phyloP scores from a whole-genome alignment of 202 grass and related monocot species.

The Eragrostis tef region DNA sequence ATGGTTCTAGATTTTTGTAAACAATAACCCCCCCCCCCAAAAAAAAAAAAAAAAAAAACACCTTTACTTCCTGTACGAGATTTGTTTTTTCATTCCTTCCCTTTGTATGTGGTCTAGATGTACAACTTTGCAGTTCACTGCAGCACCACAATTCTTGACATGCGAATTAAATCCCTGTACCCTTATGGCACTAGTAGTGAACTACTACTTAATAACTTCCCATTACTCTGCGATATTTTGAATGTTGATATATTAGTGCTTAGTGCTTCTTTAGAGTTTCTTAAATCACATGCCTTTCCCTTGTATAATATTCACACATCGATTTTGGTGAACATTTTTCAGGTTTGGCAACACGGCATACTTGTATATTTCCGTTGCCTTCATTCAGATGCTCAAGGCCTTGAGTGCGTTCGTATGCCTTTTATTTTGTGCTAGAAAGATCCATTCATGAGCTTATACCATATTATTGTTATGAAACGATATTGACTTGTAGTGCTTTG shows the following conservation, averaged over 20 bases:
- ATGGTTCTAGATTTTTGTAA: constrained; percentile 1
- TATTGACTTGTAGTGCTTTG: constrained; percentile 43
- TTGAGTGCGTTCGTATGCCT: constrained; percentile 76
- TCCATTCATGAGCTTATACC: constrained; percentile 25
- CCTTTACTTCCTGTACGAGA: no score
- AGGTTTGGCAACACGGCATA: constrained; percentile 99
- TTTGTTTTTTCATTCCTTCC: not conserved
- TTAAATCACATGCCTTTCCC: constrained; percentile 29
- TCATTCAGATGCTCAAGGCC: constrained; percentile 99
- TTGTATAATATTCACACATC: constrained; percentile 19
- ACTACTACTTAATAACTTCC: constrained; percentile 5
- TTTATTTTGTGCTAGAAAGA: constrained; percentile 14
- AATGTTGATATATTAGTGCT: constrained; percentile 18
- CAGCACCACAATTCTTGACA: not conserved
- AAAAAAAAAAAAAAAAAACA: not conserved
- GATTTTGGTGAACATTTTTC: constrained; percentile 44
- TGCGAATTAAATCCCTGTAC: not conserved
- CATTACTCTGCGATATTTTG: constrained; percentile 21
- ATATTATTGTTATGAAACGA: constrained; percentile 16
- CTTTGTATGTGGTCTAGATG: constrained; percentile 16
- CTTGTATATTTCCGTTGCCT: constrained; percentile 96
- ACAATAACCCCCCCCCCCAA: no score
- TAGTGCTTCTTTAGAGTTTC: constrained; percentile 17
- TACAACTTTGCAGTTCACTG: not conserved
- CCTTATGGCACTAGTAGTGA: not conserved